Percentiles rank a stretch among this genome's conserved stretches.
phyloP scores from a whole-genome alignment of 192 early-diverging fungal species.

The Backusella luteola region DNA sequence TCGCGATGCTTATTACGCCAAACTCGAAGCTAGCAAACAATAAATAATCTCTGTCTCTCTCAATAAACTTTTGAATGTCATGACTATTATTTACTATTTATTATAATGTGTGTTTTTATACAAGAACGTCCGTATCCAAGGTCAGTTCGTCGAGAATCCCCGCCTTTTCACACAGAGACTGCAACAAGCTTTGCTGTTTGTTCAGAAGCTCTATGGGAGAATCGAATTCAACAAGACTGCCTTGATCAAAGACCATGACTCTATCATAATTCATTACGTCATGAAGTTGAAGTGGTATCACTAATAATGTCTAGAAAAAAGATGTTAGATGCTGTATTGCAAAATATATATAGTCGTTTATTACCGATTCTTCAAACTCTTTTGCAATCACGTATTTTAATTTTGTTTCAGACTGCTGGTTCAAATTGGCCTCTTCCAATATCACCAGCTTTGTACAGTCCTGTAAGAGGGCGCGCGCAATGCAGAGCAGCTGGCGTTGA shows the following conservation, averaged over 20 bases:
- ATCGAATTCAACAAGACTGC: conserved; percentile 75
- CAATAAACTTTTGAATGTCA: no score
- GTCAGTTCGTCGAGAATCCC: conserved; percentile 40
- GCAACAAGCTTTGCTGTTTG: conserved; percentile 60
- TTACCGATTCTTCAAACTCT: conserved; percentile 61
- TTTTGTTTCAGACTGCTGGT: conserved; percentile 71
- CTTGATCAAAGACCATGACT: conserved; percentile 71
- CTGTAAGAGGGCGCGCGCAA: conserved; percentile 48
- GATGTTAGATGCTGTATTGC: neutral
- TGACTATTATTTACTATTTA: neutral
- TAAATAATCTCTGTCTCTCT: conserved; percentile 3
- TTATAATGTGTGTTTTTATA: neutral
- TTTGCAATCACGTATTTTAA: conserved; percentile 83
- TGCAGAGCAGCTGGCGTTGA: conserved; percentile 45
- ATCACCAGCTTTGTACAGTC: conserved; percentile 56
- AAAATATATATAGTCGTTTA: neutral
- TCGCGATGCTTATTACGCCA: conserved; percentile 44
- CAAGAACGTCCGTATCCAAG: conserved; percentile 10
- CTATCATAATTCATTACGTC: conserved; percentile 52
- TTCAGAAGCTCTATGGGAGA: conserved; percentile 71
- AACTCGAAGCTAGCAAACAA: conserved; percentile 40
- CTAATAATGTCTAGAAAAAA: conserved; percentile 39
- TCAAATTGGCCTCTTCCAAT: conserved; percentile 86
- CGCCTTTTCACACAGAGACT: conserved; percentile 75
- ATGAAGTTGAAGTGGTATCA: conserved; percentile 51